Conservation (phyloP, 2,329 filamentous ascomycete genomes). For the Nakataea oryzae region DNA sequence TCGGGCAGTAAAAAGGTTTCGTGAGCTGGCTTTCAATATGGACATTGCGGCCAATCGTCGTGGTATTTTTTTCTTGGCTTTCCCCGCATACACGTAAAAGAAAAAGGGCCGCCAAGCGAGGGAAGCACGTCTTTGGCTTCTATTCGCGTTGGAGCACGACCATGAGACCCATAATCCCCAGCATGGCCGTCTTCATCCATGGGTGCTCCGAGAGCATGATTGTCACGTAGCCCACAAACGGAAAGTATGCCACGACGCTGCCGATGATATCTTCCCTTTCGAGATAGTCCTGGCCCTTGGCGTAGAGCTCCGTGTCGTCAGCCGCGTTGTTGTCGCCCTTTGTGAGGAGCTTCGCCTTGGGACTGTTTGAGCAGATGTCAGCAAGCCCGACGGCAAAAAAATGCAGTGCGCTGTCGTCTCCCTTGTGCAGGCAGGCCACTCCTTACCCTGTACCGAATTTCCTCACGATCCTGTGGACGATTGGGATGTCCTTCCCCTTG, state of each 20-base stretch:
- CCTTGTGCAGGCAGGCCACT: conserved; percentile 4
- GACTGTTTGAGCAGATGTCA: conserved; percentile 20
- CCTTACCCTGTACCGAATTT: conserved; percentile 51
- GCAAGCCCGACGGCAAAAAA: not conserved
- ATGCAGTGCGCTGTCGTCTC: not conserved
- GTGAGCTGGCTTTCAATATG: not conserved
- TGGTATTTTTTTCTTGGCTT: no score
- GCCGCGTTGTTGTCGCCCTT: conserved; percentile 96
- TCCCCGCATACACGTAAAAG: not conserved
- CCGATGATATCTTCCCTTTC: conserved; percentile 85
- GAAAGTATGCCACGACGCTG: conserved; percentile 79
- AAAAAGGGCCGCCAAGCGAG: not conserved
- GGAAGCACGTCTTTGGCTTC: not conserved
- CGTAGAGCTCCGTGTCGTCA: conserved; percentile 81
- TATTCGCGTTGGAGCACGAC: conserved; percentile 88
- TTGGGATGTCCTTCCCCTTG: conserved; percentile 88
- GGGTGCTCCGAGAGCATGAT: conserved; percentile 93
- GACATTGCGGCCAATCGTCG: not conserved
- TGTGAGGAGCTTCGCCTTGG: conserved; percentile 66
- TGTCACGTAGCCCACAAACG: conserved; percentile 93
- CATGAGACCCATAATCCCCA: conserved; percentile 89
- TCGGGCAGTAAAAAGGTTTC: not conserved
- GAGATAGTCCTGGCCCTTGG: conserved; percentile 76
- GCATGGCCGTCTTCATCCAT: conserved; percentile 91
- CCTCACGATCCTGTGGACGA: conserved; percentile 86